A percentile compares a stretch with the other conserved stretches of the same genome.
Conservation (phyloP, 495 filamentous ascomycete species). For the Copromyces sp. region DNA sequence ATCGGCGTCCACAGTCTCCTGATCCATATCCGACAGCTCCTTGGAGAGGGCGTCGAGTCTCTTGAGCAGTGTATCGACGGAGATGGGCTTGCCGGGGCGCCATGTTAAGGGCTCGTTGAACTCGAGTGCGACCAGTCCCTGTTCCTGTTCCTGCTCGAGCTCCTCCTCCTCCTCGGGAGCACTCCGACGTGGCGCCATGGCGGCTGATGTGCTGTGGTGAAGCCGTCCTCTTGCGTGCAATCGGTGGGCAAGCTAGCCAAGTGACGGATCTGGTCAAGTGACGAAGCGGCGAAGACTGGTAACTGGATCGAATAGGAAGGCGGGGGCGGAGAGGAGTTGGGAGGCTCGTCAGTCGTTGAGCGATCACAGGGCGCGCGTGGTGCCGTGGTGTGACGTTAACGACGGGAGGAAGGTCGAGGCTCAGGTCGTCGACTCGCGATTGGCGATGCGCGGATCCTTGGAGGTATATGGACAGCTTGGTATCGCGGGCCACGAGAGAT, state of each 20-base stretch:
- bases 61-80: slow-evolving; percentile 68
- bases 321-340: neutral
- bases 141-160: slow-evolving; percentile 20
- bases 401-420: neutral
- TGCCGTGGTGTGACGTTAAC: neutral
- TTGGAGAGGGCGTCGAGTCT: slow-evolving; percentile 70
- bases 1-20: slow-evolving; percentile 74
- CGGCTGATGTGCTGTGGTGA: neutral
- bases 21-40: slow-evolving; percentile 78
- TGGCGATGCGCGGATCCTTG: neutral
- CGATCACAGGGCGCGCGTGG: neutral
- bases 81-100: slow-evolving; percentile 83
- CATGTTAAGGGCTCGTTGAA: slow-evolving; percentile 88
- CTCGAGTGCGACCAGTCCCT: slow-evolving; percentile 33
- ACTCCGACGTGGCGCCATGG: slow-evolving; percentile 29
- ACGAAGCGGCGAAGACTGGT: neutral
- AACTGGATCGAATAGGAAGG: neutral
- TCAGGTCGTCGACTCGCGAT: neutral
- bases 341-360: neutral
- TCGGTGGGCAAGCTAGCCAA: neutral
- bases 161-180: slow-evolving; percentile 18
- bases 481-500: neutral
- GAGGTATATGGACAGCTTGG: neutral
- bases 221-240: neutral
- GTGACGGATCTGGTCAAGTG: neutral